Percentiles rank a stretch among this genome's conserved stretches.
Evolutionary conservation across 495 filamentous ascomycete genomes (phyloP).

Genomic region (Penicillium coprophilum): DNA sequence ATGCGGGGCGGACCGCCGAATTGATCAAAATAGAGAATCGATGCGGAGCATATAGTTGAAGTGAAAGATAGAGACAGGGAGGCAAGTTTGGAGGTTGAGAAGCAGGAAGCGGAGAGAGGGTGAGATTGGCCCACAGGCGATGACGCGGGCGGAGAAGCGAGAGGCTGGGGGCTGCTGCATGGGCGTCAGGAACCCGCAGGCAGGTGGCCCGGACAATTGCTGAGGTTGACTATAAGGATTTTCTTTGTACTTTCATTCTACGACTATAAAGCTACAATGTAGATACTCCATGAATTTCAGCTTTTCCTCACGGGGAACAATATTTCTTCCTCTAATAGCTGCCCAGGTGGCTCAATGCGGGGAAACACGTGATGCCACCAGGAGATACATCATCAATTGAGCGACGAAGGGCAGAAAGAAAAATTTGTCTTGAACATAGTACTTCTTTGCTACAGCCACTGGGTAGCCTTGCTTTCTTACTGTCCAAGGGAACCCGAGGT

Average conservation of each 20-base stretch:
- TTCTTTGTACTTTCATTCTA: neutral
- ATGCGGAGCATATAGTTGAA: slow-evolving; percentile 11
- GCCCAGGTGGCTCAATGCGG: neutral
- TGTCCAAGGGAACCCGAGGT: no score
- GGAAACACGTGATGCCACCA: slow-evolving; percentile 7
- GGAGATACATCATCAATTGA: no score
- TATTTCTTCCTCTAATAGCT: neutral
- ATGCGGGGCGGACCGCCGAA: slow-evolving; percentile 16
- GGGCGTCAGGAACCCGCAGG: slow-evolving; percentile 19
- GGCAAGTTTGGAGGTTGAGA: slow-evolving; percentile 12
- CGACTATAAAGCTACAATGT: neutral
- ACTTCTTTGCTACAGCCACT: no score
- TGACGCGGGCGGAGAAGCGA: slow-evolving; percentile 44
- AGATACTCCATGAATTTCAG: neutral
- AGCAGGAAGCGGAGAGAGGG: slow-evolving; percentile 21
- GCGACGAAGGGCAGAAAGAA: no score
- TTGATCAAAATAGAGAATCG: slow-evolving; percentile 6
- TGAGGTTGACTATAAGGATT: neutral
- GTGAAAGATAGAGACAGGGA: neutral
- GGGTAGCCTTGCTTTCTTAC: no score
- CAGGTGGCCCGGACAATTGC: slow-evolving; percentile 1
- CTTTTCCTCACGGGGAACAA: no score
- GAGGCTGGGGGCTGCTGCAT: slow-evolving; percentile 16
- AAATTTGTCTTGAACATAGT: no score
- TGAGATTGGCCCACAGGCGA: slow-evolving; percentile 28